Evolutionary conservation across 75 land plant species (phyloP).

Genomic region (Ceratopteris richardii): DNA sequence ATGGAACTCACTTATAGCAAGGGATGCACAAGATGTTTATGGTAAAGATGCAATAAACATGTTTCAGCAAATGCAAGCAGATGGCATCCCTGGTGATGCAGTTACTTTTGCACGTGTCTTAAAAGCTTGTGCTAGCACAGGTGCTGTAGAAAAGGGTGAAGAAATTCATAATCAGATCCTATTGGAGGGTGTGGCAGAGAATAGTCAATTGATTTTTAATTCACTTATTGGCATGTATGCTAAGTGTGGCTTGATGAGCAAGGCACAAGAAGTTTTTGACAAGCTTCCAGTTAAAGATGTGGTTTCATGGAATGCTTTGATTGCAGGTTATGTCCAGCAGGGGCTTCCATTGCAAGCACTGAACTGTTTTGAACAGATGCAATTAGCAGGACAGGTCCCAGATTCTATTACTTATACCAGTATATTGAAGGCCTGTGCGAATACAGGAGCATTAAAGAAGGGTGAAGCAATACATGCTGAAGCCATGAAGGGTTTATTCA

Average conservation of each 20-base stretch:
- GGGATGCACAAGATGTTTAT: slow-evolving; percentile 35
- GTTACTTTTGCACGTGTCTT: slow-evolving; percentile 46
- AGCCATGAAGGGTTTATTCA: background rate
- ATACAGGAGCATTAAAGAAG: slow-evolving; percentile 34
- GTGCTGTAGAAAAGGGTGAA: slow-evolving; percentile 28
- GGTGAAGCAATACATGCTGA: slow-evolving; percentile 19
- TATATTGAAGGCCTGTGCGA: slow-evolving; percentile 56
- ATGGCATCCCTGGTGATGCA: slow-evolving; percentile 35
- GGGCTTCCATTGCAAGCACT: slow-evolving; percentile 37
- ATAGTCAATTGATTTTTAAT: slow-evolving; percentile 23
- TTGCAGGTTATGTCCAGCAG: slow-evolving; percentile 44
- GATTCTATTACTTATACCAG: slow-evolving; percentile 36
- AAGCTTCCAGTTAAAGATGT: slow-evolving; percentile 32
- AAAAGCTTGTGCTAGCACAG: slow-evolving; percentile 44
- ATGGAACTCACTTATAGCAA: slow-evolving; percentile 60
- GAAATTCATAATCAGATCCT: slow-evolving; percentile 43
- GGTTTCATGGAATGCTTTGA: slow-evolving; percentile 58
- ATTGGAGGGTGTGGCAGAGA: slow-evolving; percentile 7
- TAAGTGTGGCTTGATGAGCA: slow-evolving; percentile 43
- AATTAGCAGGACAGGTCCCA: slow-evolving; percentile 23
- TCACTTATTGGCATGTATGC: slow-evolving; percentile 53
- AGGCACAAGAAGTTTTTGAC: slow-evolving; percentile 29
- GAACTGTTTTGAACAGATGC: slow-evolving; percentile 43
- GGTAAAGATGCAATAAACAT: slow-evolving; percentile 34
- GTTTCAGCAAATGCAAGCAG: slow-evolving; percentile 41